Evolutionary conservation across 2,329 filamentous ascomycete species (phyloP).

Genomic region (Incumbomyces delicatus): DNA sequence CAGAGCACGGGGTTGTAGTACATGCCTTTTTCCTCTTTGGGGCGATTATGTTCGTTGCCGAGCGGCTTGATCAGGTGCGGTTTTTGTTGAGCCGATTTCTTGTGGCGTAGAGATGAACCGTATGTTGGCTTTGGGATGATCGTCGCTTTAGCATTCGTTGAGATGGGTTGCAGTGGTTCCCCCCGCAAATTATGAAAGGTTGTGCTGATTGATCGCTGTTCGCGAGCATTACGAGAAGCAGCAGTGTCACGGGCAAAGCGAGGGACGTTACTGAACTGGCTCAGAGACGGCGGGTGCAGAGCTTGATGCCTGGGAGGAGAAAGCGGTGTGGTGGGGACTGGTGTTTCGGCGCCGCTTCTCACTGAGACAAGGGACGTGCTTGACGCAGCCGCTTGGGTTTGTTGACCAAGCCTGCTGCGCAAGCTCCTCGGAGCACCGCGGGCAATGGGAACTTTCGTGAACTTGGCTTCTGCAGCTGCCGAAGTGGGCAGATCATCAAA

Average conservation of each 20-base stretch:
- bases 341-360: constrained; percentile 26
- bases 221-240: constrained; percentile 54
- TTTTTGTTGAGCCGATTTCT: constrained; percentile 46
- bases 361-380: constrained; percentile 20
- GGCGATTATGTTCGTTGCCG: constrained; percentile 58
- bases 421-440: constrained; percentile 57
- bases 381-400: constrained; percentile 23
- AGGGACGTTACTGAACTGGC: constrained; percentile 27
- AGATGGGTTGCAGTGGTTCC: constrained; percentile 42
- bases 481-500: constrained; percentile 96
- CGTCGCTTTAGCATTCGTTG: constrained; percentile 51
- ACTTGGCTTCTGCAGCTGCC: constrained; percentile 68
- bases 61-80: constrained; percentile 86
- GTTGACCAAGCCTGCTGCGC: constrained; percentile 40
- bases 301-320: constrained; percentile 37
- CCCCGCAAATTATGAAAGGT: constrained; percentile 30
- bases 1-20: constrained; percentile 80
- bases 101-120: constrained; percentile 37
- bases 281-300: constrained; percentile 2
- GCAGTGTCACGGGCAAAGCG: constrained; percentile 59
- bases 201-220: constrained; percentile 46
- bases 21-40: constrained; percentile 94
- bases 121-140: constrained; percentile 14
- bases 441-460: constrained; percentile 65
- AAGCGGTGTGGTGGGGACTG: constrained; percentile 49